Conservation (phyloP, 306 rosid genomes). For the Begonia peltatifolia region DNA sequence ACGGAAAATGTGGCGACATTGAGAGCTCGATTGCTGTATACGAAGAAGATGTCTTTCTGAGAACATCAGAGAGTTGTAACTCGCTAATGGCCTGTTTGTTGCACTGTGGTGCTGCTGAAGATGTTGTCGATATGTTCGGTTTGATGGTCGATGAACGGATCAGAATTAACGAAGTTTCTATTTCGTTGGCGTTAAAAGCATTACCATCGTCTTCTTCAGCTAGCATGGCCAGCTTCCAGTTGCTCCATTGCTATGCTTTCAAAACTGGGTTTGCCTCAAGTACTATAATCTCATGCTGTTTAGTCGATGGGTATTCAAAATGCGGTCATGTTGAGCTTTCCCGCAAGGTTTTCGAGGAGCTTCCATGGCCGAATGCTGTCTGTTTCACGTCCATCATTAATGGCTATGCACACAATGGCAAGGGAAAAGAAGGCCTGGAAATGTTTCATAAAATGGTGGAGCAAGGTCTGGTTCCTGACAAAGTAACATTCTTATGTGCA, state of each 20-base stretch:
- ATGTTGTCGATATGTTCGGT: constrained; percentile 68
- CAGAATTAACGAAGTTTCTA: constrained; percentile 48
- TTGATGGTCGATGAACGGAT: constrained; percentile 60
- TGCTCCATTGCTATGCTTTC: constrained; percentile 48
- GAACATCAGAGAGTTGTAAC: constrained; percentile 53
- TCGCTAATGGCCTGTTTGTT: constrained; percentile 75
- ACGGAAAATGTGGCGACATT: constrained; percentile 61
- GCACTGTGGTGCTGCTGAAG: constrained; percentile 40
- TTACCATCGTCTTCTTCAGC: constrained; percentile 35
- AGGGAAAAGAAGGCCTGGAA: constrained; percentile 53
- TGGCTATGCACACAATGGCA: constrained; percentile 65
- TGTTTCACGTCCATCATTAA: constrained; percentile 76
- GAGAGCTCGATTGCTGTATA: constrained; percentile 49
- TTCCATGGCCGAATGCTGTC: constrained; percentile 42
- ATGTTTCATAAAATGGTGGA: constrained; percentile 43
- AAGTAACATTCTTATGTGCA: constrained; percentile 58
- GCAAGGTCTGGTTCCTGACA: constrained; percentile 56
- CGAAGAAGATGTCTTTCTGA: constrained; percentile 28
- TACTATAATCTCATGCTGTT: constrained; percentile 46
- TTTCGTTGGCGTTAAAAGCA: constrained; percentile 59
- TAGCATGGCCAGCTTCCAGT: constrained; percentile 31
- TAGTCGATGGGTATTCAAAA: constrained; percentile 65
- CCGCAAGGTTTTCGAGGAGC: constrained; percentile 31
- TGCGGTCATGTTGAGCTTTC: constrained; percentile 48
- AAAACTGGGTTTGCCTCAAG: constrained; percentile 55